phyloP scores from a whole-genome alignment of 495 filamentous ascomycete species.

The Aspergillus hancockii region DNA sequence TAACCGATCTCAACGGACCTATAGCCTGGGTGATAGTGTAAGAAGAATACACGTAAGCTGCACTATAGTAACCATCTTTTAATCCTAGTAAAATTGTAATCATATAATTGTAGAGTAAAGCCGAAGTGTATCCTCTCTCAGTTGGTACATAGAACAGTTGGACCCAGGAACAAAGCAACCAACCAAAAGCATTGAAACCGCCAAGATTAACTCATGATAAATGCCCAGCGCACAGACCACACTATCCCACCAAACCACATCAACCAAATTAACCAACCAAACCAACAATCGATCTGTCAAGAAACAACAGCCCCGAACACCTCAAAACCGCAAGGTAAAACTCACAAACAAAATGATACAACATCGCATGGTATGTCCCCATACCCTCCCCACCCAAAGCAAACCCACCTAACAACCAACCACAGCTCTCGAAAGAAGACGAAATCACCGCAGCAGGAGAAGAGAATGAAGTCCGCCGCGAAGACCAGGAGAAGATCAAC shows the following conservation, averaged over 20 bases:
- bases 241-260: slow-evolving; percentile 5
- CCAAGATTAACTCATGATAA: not conserved
- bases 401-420: slow-evolving; percentile 6
- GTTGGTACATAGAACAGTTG: too few relatives aligned
- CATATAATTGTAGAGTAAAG: too few relatives aligned
- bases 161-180: too few relatives aligned
- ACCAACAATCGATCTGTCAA: slow-evolving; percentile 13
- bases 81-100: too few relatives aligned
- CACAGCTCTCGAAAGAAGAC: slow-evolving; percentile 88
- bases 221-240: not conserved
- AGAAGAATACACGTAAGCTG: too few relatives aligned
- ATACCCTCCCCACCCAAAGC: slow-evolving; percentile 5
- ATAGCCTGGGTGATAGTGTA: too few relatives aligned
- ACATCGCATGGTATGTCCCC: slow-evolving; percentile 42
- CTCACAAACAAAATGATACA: slow-evolving; percentile 38
- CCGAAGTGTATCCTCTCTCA: too few relatives aligned
- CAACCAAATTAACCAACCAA: slow-evolving; percentile 5
- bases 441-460: slow-evolving; percentile 68
- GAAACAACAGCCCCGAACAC: slow-evolving; percentile 4
- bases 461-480: slow-evolving; percentile 87
- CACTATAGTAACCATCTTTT: too few relatives aligned
- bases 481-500: slow-evolving; percentile 99
- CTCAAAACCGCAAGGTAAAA: slow-evolving; percentile 6
- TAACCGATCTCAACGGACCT: too few relatives aligned
- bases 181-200: not conserved